Evolutionary conservation across 768 basidiomycete genomes (phyloP), one percentile per base, ranked within the genome.

Genomic region (Mycena crocata): DNA sequence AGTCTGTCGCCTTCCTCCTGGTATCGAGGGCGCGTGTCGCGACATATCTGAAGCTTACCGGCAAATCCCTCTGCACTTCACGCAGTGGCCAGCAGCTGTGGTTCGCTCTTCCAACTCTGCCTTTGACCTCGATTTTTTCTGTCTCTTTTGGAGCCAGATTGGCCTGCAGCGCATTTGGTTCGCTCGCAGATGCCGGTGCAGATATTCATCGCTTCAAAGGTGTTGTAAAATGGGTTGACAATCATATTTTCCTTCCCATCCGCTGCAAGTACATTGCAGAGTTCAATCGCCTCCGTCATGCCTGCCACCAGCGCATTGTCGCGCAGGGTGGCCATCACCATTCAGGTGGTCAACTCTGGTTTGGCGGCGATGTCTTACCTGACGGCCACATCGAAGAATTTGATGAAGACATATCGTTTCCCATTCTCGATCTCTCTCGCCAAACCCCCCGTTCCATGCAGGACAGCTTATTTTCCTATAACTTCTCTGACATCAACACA

Each of bases 51-150:
- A 64, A n/a, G 62, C 62, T 0, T 64, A 64, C 42, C 32, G 62
- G 14, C 37, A 30, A n/a, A 46, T 52, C 21, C 39, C 39, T 14
- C 10, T 73, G 63, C 0, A 69, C 12, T 73, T 65, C 0, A 69
- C 69, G 0, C 83, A 84, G 40, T 85, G 81, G 82, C 80, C 80
- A 0, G 79, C 73, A 0, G 30, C 74, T 0, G 78, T 83, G 0
- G 70, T 84, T 0, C 61, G 72, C 0, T 34, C 79, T 0, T 35
- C 46, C 4, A 63, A 65, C 0, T 55, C 69, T 0, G 34, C 5
- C 3, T 56, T 35, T 12, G 60, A 50, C 14, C 61, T 71, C 15
- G 56, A 67, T 28, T 39, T 64, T n/a, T 26, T 66, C 62, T 7
- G 54, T 64, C 0, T 52, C 42, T 6, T 73, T 73, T 48, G 72